Percentiles rank a stretch among this genome's conserved stretches.
phyloP scores from a whole-genome alignment of 805 yeast genomes.

The Brettanomyces anomalus region DNA sequence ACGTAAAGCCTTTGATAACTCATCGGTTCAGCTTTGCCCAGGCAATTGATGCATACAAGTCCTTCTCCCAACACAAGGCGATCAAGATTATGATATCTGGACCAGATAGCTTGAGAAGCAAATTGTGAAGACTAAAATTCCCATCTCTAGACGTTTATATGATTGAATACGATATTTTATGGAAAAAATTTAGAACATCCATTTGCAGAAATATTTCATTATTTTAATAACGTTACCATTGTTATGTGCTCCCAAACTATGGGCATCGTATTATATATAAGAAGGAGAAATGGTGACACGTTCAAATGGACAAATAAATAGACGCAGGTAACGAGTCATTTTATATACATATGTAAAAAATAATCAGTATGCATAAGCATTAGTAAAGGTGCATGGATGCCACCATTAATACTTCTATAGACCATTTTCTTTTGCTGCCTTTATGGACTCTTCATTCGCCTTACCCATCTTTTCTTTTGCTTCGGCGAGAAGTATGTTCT shows the following conservation, averaged over 20 bases:
- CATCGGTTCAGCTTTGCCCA: constrained; percentile 65
- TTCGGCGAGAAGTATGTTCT: constrained; percentile 19
- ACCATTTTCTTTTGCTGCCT: background rate
- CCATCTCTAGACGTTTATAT: background rate
- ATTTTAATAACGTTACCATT: no score
- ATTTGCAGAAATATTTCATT: no score
- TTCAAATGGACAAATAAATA: background rate
- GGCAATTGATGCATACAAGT: constrained; percentile 66
- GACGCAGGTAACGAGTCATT: background rate
- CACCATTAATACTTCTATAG: no score
- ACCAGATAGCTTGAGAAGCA: constrained; percentile 32
- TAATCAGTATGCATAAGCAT: background rate
- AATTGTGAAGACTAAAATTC: background rate
- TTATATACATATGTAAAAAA: background rate
- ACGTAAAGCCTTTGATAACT: constrained; percentile 62
- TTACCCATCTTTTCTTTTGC: constrained; percentile 9
- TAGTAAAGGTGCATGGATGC: background rate
- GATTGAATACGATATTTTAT: no score
- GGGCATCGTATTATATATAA: no score
- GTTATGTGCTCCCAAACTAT: no score
- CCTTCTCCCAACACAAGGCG: constrained; percentile 56
- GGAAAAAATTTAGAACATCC: no score
- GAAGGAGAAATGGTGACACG: no score
- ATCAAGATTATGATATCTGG: constrained; percentile 80
- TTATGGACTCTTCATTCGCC: constrained; percentile 1